Base-by-base conservation (phyloP, 441 rosid genomes). In the Bocquillonia castaneifolia region DNA sequence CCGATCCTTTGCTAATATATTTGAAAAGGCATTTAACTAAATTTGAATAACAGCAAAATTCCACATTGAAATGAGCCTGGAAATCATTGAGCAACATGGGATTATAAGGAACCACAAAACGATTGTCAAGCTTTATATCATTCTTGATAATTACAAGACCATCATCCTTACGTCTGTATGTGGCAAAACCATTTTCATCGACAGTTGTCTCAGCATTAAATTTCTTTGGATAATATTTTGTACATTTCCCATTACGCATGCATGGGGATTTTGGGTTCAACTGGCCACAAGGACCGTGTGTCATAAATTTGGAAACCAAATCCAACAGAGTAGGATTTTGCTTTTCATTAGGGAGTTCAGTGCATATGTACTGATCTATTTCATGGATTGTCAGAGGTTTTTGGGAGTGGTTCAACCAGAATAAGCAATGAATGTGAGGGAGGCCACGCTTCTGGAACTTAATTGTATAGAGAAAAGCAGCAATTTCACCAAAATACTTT, bases 21-120 rank as follows among this genome's bases (percentile, higher is more conserved):
- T 77, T 77, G 22, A 77, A 74, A 0, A 77, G 22, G 10, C 70
- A 77, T 9, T 74, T 71, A 0, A 78, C 66, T 1, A 62, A 14
- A 0, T 28, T 29, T 1, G 51, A 42, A 5, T 50, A 3, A 17
- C 65, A 54, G 22, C 78, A 74, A 3, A 17, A 1, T 10, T 77
- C 73, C 0, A 74, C 47, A 53, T 74, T 72, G 0, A 71, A 40
- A 39, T 77, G 70, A 8, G 61, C 44, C 5, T 74, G 28, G 2
- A 63, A 74, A 0, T 17, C 18, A 0, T 58, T 20, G 0, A 67
- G 0, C 2, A 78, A 17, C 0, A 67, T 36, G 3, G 10, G 2
- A 1, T 70, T 70, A 13, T 70, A 40, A 0, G 78, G 73, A 0
- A 77, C 66, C 3, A 71, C 66, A 42, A 22, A 75, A 1, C 23